phyloP scores from a whole-genome alignment of 2,329 filamentous ascomycete genomes.

The Aspergillus jensenii region DNA sequence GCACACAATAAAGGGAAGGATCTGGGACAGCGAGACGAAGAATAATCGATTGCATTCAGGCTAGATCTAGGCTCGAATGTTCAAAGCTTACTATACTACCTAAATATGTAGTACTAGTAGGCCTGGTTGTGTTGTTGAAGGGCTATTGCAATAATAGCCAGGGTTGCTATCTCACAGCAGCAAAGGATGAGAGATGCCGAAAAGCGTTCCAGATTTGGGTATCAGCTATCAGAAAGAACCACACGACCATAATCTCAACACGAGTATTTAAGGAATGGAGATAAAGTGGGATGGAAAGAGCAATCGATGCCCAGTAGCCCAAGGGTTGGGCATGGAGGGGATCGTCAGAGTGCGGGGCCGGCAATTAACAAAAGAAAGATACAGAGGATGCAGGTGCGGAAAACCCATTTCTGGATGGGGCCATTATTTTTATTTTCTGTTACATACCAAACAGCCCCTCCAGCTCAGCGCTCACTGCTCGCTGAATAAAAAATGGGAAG shows the following conservation, averaged over 20 bases:
- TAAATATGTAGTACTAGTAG: neutral
- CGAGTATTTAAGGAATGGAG: neutral
- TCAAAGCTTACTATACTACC: neutral
- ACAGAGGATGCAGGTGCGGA: neutral
- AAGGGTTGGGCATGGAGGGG: slow-evolving; percentile 9
- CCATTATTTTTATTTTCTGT: too few species aligned
- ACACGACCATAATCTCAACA: too few species aligned
- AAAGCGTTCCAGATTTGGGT: neutral
- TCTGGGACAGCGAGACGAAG: neutral
- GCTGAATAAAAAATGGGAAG: too few species aligned
- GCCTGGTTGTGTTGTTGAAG: neutral
- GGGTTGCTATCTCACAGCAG: neutral
- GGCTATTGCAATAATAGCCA: neutral
- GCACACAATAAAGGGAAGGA: neutral
- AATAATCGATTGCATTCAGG: neutral
- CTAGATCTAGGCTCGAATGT: neutral
- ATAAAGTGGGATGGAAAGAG: neutral
- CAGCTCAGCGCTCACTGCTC: too few species aligned
- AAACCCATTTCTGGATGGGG: neutral
- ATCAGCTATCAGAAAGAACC: neutral
- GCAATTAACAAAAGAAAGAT: neutral
- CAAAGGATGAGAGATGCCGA: neutral
- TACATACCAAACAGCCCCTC: too few species aligned
- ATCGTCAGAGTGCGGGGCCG: neutral
- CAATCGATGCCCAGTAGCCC: slow-evolving; percentile 13